These are phyloP conservation scores for Gliomastix tumulicola DNA, from an alignment of 2,329 filamentous ascomycete species.

Conservation along the genomic window DNA sequence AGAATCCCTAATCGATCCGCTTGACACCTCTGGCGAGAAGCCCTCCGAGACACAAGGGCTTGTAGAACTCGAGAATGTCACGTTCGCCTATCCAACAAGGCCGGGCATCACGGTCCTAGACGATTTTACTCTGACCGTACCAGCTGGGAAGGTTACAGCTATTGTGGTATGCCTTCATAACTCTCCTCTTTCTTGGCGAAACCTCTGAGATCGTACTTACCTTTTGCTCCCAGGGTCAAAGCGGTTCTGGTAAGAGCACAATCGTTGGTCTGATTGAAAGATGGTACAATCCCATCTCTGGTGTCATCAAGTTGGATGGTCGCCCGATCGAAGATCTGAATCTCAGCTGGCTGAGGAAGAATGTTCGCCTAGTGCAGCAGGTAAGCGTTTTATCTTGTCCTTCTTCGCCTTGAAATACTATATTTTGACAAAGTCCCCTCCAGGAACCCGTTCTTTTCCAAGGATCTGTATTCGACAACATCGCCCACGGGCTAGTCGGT, in stretches of 20 bases:
- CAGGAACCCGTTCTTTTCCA: constrained; percentile 91
- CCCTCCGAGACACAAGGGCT: constrained; percentile 53
- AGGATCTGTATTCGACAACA: constrained; percentile 84
- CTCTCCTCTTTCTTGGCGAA: constrained; percentile 23
- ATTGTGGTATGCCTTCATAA: constrained; percentile 53
- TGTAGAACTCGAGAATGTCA: constrained; percentile 75
- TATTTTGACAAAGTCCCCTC: constrained; percentile 80
- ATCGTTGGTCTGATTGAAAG: constrained; percentile 29
- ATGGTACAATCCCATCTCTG: constrained; percentile 26
- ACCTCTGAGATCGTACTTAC: neutral
- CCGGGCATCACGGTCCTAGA: constrained; percentile 88
- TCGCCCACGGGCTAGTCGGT: constrained; percentile 80
- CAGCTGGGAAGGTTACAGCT: constrained; percentile 86
- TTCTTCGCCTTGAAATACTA: constrained; percentile 30
- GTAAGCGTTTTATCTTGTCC: neutral
- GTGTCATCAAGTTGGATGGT: constrained; percentile 27
- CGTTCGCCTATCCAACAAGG: constrained; percentile 89
- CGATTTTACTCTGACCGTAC: constrained; percentile 70
- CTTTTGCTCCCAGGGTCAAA: constrained; percentile 17
- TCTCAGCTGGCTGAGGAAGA: constrained; percentile 28
- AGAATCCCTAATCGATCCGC: constrained; percentile 73
- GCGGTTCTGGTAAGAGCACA: constrained; percentile 30
- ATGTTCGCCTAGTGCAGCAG: constrained; percentile 28
- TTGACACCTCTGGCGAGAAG: constrained; percentile 60
- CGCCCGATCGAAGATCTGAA: constrained; percentile 22